Evolutionary conservation across 306 rosid genomes (phyloP).

Genomic region (Luffa acutangula): DNA sequence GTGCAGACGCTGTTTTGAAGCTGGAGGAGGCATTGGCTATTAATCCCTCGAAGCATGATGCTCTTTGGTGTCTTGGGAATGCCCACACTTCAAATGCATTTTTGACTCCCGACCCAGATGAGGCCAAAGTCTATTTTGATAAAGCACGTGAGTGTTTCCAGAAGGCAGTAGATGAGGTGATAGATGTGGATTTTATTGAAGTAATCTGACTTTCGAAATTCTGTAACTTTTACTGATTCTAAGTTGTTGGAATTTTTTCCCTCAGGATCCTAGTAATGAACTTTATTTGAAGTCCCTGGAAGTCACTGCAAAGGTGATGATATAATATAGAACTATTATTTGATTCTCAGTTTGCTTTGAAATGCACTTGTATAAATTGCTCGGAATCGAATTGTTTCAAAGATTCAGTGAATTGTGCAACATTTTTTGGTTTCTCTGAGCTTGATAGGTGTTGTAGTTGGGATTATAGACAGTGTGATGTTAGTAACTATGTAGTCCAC

Average conservation of each 20-base stretch:
- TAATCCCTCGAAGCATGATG: constrained; percentile 51
- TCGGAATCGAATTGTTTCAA: not conserved
- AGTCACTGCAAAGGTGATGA: constrained; percentile 48
- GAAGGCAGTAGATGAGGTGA: constrained; percentile 51
- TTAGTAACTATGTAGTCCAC: not conserved
- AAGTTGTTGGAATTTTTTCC: constrained; percentile 14
- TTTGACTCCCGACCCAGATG: constrained; percentile 45
- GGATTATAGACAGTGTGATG: not conserved
- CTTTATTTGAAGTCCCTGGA: constrained; percentile 65
- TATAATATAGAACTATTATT: not conserved
- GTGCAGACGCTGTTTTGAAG: constrained; percentile 47
- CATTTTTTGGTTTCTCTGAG: not conserved
- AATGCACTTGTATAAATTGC: not conserved
- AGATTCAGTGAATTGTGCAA: not conserved
- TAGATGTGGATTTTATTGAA: not conserved
- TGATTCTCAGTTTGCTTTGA: not conserved
- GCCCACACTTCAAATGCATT: constrained; percentile 51
- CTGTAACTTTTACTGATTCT: not conserved
- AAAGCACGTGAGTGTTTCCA: constrained; percentile 50
- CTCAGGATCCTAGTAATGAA: constrained; percentile 63
- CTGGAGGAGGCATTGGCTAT: constrained; percentile 66
- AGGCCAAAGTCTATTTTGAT: constrained; percentile 49
- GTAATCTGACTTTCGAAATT: not conserved
- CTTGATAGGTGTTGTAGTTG: not conserved
- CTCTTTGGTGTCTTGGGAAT: constrained; percentile 68